phyloP scores from a whole-genome alignment of 225 moss, liverwort and hornwort species.

The Neckera pumila region DNA sequence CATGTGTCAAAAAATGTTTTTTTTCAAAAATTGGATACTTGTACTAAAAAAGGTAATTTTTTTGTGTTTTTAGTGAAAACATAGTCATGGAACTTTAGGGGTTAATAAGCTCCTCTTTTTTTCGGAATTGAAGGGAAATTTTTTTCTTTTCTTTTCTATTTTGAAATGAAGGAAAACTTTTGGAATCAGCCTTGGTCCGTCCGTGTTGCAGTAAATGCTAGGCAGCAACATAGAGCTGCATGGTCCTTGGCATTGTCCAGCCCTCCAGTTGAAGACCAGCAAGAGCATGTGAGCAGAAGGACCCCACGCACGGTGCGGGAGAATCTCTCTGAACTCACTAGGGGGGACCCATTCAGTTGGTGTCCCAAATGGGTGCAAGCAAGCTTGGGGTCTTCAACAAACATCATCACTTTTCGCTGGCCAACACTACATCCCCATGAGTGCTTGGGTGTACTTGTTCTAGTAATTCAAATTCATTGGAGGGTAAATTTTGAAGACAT shows the following conservation, averaged over 20 bases:
- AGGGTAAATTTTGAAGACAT: no score
- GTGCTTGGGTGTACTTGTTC: no score
- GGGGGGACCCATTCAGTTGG: background rate
- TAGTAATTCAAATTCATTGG: no score
- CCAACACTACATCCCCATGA: no score
- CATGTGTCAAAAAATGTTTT: no score
- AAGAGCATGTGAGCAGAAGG: background rate
- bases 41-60: no score
- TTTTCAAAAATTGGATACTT: no score
- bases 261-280: background rate
- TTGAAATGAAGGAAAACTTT: background rate
- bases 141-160: no score
- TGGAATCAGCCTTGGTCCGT: rapidly evolving
- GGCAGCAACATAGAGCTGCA: background rate
- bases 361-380: background rate
- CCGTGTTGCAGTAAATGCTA: background rate
- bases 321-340: background rate
- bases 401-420: no score
- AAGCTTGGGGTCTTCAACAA: no score
- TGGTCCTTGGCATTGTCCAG: background rate
- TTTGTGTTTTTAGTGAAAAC: no score
- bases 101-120: background rate
- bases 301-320: background rate
- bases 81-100: no score
- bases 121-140: rapidly evolving